These are phyloP conservation scores for Lactifluus piperatus DNA, from an alignment of 768 basidiomycete genomes.

Conservation along the genomic window DNA sequence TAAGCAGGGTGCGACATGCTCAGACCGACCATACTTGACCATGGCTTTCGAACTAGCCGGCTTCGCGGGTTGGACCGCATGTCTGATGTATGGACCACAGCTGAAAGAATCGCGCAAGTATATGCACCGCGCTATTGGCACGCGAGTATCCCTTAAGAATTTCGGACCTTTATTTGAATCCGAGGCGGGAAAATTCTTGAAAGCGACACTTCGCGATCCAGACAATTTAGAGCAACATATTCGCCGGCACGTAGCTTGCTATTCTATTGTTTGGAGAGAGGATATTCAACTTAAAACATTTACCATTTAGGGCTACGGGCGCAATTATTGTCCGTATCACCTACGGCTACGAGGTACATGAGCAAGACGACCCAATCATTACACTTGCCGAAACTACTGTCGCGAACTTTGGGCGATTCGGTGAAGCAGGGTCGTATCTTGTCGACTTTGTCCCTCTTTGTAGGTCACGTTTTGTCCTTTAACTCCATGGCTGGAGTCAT, in stretches of 20 bases:
- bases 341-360: slow-evolving; percentile 19
- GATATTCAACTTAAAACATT: not conserved
- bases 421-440: not conserved
- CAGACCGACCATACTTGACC: not conserved
- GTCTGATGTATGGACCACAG: not conserved
- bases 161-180: not conserved
- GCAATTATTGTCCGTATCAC: slow-evolving; percentile 21
- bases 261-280: not conserved
- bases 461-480: not conserved
- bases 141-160: not conserved
- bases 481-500: not conserved
- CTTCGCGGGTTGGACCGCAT: not conserved
- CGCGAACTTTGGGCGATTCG: not conserved
- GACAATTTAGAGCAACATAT: not conserved
- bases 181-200: not conserved
- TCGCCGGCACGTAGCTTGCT: not conserved
- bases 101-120: not conserved
- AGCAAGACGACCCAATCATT: not conserved
- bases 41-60: slow-evolving; percentile 5
- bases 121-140: not conserved
- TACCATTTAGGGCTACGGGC: slow-evolving; percentile 6
- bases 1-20: not conserved
- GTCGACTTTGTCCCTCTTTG: not conserved
- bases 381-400: not conserved
- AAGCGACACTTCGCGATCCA: not conserved